phyloP scores from a whole-genome alignment of 345 rosid species.

The Heritiera fomes region DNA sequence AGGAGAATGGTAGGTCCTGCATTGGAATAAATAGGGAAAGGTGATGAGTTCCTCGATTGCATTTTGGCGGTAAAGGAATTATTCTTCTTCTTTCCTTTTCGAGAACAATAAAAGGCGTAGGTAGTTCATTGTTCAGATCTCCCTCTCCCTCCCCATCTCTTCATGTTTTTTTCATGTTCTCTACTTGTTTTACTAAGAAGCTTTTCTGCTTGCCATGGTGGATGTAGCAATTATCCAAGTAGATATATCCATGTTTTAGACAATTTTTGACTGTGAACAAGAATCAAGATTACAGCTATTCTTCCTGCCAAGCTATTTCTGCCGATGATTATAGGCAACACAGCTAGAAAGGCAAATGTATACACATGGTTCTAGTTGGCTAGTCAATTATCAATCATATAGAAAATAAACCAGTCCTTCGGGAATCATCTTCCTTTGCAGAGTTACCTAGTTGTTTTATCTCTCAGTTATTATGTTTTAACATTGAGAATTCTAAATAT shows the following conservation, averaged over 20 bases:
- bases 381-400: conserved; percentile 3
- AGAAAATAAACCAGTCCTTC: not conserved
- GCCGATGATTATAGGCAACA: not conserved
- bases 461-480: not conserved
- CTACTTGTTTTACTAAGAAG: conserved; percentile 1
- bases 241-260: not conserved
- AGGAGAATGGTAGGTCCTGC: conserved; percentile 28
- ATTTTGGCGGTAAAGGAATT: conserved; percentile 33
- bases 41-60: conserved; percentile 39
- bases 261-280: not conserved
- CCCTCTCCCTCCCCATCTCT: not conserved
- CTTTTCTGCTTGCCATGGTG: not conserved
- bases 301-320: not conserved
- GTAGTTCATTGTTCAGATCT: not conserved
- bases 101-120: conserved; percentile 19
- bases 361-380: conserved; percentile 6
- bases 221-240: not conserved
- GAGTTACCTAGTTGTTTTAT: not conserved
- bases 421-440: not conserved
- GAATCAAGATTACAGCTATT: conserved; percentile 1
- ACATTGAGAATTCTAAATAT: not conserved
- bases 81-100: conserved; percentile 25
- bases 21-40: conserved; percentile 45
- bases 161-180: not conserved
- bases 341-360: not conserved